Conservation (phyloP, 2,329 filamentous ascomycete genomes). For the Pseudonectria buxi region DNA sequence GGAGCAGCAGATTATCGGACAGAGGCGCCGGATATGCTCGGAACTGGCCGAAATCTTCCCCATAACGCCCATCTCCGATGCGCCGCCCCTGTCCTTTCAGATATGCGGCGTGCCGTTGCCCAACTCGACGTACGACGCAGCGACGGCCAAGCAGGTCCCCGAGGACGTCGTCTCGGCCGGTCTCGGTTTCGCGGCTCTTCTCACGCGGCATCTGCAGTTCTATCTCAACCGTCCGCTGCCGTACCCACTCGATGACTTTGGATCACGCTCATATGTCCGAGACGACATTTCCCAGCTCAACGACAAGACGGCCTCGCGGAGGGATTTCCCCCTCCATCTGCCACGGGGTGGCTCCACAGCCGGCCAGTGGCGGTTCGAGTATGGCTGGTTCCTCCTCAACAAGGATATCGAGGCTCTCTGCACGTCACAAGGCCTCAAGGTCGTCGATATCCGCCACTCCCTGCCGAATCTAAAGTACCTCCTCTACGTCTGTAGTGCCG, state of each 20-base stretch:
- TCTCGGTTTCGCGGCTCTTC: slow-evolving; percentile 70
- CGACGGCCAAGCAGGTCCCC: slow-evolving; percentile 38
- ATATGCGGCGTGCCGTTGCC: slow-evolving; percentile 74
- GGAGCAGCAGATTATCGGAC: slow-evolving; percentile 66
- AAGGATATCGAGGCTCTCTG: slow-evolving; percentile 78
- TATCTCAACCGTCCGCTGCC: slow-evolving; percentile 75
- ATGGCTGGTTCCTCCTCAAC: slow-evolving; percentile 92
- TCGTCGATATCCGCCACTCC: slow-evolving; percentile 86
- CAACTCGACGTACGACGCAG: slow-evolving; percentile 66
- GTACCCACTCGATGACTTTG: slow-evolving; percentile 67
- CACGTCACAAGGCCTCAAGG: slow-evolving; percentile 61
- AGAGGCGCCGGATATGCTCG: slow-evolving; percentile 80
- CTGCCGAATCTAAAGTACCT: slow-evolving; percentile 91
- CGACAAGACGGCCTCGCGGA: slow-evolving; percentile 43
- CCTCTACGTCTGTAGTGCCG: slow-evolving; percentile 81
- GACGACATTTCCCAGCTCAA: slow-evolving; percentile 62
- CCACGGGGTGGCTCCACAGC: slow-evolving; percentile 53
- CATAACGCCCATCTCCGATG: slow-evolving; percentile 57
- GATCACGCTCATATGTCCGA: slow-evolving; percentile 67
- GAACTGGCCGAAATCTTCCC: slow-evolving; percentile 74
- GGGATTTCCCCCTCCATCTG: slow-evolving; percentile 74
- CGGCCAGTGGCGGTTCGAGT: slow-evolving; percentile 87
- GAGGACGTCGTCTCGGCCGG: slow-evolving; percentile 74
- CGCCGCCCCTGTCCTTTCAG: slow-evolving; percentile 67
- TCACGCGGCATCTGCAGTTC: slow-evolving; percentile 69